Evolutionary conservation across 78 protist species (phyloP).

Genomic region (Pigoraptor vietnamica): DNA sequence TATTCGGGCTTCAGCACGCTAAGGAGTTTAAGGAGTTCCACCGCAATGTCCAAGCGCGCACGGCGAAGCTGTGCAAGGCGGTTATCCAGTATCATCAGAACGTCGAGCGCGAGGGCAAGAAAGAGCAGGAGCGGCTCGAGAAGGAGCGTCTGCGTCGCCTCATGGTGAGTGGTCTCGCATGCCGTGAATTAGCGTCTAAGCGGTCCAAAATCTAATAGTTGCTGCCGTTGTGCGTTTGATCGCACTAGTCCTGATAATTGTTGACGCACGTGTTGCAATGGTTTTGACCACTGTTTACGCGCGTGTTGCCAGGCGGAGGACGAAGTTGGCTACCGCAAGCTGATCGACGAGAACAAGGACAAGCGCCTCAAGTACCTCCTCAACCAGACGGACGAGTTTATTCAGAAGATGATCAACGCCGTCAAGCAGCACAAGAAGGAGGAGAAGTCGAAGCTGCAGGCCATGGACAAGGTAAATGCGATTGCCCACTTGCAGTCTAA

Average conservation of each 20-base stretch:
- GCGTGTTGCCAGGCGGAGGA: background rate
- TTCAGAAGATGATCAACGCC: background rate
- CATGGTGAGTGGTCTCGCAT: background rate
- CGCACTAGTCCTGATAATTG: too few species aligned
- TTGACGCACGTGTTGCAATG: too few species aligned
- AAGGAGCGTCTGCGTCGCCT: background rate
- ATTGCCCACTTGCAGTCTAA: conserved; percentile 1
- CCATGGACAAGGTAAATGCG: background rate
- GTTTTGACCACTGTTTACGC: background rate
- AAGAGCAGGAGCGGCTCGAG: background rate
- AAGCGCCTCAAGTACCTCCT: conserved; percentile 13
- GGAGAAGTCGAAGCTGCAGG: background rate
- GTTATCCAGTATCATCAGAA: background rate
- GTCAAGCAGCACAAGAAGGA: background rate
- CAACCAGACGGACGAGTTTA: conserved; percentile 23
- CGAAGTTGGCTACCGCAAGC: conserved; percentile 16
- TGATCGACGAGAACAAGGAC: conserved; percentile 28
- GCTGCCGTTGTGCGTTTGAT: too few species aligned
- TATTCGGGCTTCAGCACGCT: background rate
- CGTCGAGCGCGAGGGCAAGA: background rate
- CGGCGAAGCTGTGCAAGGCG: background rate
- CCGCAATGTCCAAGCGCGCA: background rate
- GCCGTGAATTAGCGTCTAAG: background rate
- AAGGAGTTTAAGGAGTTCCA: background rate
- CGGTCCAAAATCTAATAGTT: background rate